A percentile compares a stretch with the other conserved stretches of the same genome.
Conservation (phyloP, 257 asterid species). For the Lycium barbarum region DNA sequence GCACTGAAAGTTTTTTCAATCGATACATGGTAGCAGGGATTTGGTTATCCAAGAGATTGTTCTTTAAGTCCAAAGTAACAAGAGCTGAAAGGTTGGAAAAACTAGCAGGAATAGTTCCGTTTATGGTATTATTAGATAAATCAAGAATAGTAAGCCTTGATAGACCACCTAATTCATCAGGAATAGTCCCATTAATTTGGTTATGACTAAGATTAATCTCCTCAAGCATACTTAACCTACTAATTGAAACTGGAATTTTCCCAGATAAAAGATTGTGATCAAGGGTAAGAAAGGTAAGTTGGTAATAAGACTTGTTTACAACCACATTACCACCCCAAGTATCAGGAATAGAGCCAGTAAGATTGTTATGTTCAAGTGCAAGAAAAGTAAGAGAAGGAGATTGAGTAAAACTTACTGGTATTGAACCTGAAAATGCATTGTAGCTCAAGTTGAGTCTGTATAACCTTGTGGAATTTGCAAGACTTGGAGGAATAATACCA, state of each 20-base stretch:
- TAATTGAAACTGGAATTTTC: conserved; percentile 61
- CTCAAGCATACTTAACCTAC: conserved; percentile 54
- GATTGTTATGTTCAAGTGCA: conserved; percentile 73
- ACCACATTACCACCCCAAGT: conserved; percentile 48
- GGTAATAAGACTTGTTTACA: conserved; percentile 44
- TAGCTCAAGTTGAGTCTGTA: conserved; percentile 78
- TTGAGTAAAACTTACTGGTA: conserved; percentile 58
- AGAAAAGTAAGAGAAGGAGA: conserved; percentile 72
- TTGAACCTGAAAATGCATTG: conserved; percentile 71
- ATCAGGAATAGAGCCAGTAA: conserved; percentile 72
- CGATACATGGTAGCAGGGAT: conserved; percentile 52
- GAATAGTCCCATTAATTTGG: conserved; percentile 55
- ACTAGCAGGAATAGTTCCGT: conserved; percentile 53
- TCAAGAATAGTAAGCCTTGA: conserved; percentile 50
- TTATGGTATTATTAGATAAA: conserved; percentile 55
- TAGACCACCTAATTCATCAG: conserved; percentile 51
- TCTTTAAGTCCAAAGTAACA: conserved; percentile 41
- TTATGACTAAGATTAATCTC: conserved; percentile 59
- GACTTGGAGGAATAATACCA: conserved; percentile 56
- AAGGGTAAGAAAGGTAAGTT: conserved; percentile 53
- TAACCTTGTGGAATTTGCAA: conserved; percentile 66
- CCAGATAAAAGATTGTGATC: conserved; percentile 71
- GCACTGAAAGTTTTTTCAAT: conserved; percentile 52
- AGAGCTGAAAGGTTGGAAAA: conserved; percentile 55
- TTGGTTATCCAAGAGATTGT: conserved; percentile 53